Base-by-base conservation (phyloP, 1,284 basidiomycete genomes). In the Tylopilus orsonianus region DNA sequence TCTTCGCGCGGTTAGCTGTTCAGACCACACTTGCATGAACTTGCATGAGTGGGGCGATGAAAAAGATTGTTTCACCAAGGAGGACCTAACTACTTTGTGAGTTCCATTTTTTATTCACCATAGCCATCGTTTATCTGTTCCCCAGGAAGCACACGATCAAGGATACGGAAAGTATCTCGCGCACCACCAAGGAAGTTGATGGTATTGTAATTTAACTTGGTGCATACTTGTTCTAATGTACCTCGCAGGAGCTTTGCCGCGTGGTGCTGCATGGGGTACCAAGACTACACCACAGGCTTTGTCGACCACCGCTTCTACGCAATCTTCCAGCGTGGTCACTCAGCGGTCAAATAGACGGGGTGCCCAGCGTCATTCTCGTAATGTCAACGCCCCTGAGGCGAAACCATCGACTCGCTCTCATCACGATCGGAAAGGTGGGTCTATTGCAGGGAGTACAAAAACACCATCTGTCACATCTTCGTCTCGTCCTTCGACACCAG, bases 21-120 rank as follows among this genome's bases (percentile, higher is more conserved):
- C 86, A 46, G 92, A 93, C 64, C 85, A 90, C 58, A 84, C 82
- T 52, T 99, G 96, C 71, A 90, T 95, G 80, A 92, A 93, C 66
- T 72, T 97, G 46, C 97, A 99, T 67, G 97, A 99, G 67, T 96
- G 94, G 85, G 96, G 95, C 18, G 97, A 98, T 59, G 96, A 99
- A 68, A 92, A 93, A 49, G 97, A 99, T 69, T 94, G 90, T 58
- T 97, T 94, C 65, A 94, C 87, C 8, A 93, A 93, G 70, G 91
- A 95, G 65, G 91, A 97, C 68, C 74, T 95, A 48, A 87, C 91
- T 27, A 93, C 90, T 2, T 69, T 95, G 89, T 93, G 65, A 44
- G 88, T 80, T 32, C 36, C 41, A 18, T 35, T 41, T 55, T 48
- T 40, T 46, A 29, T 50, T 49, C 35, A 39, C 34, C 38, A 18